These are phyloP conservation scores for Licmophora abbreviata DNA, from an alignment of 108 stramenopile species.

Conservation along the genomic window DNA sequence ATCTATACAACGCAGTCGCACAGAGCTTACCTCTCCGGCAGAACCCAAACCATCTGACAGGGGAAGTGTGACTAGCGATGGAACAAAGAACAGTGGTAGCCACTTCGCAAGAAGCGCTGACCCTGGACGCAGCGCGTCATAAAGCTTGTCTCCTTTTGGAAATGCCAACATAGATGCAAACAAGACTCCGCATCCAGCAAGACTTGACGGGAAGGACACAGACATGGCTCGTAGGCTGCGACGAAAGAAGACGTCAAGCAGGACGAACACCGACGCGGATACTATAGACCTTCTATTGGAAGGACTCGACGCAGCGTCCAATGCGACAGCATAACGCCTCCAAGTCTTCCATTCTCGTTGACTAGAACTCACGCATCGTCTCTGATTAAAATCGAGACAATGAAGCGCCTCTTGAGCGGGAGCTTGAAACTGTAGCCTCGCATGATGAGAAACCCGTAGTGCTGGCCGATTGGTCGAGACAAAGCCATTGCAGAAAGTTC, in stretches of 20 bases:
- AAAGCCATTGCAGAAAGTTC: too few species aligned
- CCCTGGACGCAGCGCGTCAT: conserved; percentile 45
- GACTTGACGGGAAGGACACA: conserved; percentile 60
- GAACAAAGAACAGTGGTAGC: conserved; percentile 78
- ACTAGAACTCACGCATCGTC: too few species aligned
- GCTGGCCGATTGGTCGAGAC: too few species aligned
- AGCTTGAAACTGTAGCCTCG: too few species aligned
- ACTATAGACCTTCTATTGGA: too few species aligned
- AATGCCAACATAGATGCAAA: conserved; percentile 37
- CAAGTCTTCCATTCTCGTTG: too few species aligned
- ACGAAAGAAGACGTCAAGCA: conserved; percentile 46
- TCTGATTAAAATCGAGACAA: too few species aligned
- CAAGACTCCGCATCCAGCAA: conserved; percentile 55
- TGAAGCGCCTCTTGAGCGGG: too few species aligned
- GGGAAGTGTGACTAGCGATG: conserved; percentile 63
- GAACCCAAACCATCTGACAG: conserved; percentile 50
- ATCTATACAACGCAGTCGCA: neutral
- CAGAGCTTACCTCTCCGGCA: conserved; percentile 27
- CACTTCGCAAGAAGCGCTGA: conserved; percentile 61
- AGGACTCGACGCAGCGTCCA: too few species aligned
- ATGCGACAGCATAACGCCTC: too few species aligned
- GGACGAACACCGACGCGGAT: conserved; percentile 5
- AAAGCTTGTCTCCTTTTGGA: conserved; percentile 22
- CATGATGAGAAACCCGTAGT: too few species aligned
- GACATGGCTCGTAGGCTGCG: conserved; percentile 18